phyloP scores from a whole-genome alignment of 2,329 filamentous ascomycete genomes.

The Metarhizium robertsii region DNA sequence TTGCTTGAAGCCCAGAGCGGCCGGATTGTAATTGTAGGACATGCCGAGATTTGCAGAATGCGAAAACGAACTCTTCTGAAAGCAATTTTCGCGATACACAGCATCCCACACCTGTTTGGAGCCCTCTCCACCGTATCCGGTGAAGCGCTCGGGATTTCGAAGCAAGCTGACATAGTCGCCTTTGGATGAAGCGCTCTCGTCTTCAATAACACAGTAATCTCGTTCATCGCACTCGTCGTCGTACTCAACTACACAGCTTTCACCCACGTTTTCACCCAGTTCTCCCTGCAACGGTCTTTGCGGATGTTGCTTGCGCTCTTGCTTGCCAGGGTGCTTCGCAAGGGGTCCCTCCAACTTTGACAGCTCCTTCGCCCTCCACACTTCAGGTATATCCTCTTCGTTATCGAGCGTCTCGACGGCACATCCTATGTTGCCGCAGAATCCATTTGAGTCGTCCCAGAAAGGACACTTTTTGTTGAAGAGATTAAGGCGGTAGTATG shows the following conservation, averaged over 20 bases:
- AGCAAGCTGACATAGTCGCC: constrained; percentile 94
- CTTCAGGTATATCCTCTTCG: constrained; percentile 83
- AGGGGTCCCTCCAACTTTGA: constrained; percentile 87
- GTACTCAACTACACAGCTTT: constrained; percentile 95
- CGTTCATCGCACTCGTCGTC: constrained; percentile 95
- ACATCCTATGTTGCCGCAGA: constrained; percentile 96
- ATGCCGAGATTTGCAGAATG: constrained; percentile 45
- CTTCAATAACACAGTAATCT: constrained; percentile 94
- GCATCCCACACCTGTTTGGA: constrained; percentile 91
- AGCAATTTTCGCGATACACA: constrained; percentile 96
- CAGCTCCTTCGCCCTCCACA: constrained; percentile 87
- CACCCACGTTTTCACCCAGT: constrained; percentile 77
- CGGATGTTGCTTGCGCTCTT: constrained; percentile 60
- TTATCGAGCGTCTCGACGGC: constrained; percentile 92
- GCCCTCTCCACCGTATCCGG: constrained; percentile 79
- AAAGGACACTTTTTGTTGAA: constrained; percentile 94
- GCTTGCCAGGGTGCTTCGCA: constrained; percentile 77
- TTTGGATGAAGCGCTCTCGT: constrained; percentile 76
- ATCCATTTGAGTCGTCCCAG: constrained; percentile 85
- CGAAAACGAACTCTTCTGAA: constrained; percentile 59
- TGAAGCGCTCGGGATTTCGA: constrained; percentile 91
- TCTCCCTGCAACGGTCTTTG: constrained; percentile 70
- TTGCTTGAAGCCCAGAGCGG: constrained; percentile 51
- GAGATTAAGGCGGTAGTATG: constrained; percentile 90
- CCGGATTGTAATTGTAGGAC: constrained; percentile 37